Conservation (phyloP, 805 yeast species). For the Isabelozyma rhagii region DNA sequence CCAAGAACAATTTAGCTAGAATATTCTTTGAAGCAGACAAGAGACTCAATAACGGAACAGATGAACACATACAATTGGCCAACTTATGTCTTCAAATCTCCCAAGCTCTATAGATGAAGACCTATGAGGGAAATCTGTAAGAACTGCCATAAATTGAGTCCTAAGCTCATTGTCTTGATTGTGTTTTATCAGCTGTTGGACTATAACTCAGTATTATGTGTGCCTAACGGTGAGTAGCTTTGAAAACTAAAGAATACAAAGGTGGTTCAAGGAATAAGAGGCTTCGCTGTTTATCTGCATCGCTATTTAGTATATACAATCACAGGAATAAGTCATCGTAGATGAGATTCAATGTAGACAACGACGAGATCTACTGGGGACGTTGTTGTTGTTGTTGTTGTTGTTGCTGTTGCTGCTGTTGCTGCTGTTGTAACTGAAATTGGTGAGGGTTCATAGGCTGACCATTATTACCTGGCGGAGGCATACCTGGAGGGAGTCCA, state of each 20-base stretch:
- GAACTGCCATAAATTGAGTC: neutral
- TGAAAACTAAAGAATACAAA: too few species aligned
- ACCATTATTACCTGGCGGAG: neutral
- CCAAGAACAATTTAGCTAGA: slow-evolving; percentile 64
- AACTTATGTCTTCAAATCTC: slow-evolving; percentile 47
- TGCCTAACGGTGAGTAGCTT: too few species aligned
- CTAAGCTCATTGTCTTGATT: neutral
- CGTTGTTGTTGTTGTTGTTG: slow-evolving; percentile 13
- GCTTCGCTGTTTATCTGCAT: neutral
- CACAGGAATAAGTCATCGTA: neutral
- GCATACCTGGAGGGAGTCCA: slow-evolving; percentile 8
- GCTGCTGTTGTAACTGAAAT: slow-evolving; percentile 9
- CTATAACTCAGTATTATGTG: too few species aligned
- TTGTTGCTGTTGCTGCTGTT: slow-evolving; percentile 9
- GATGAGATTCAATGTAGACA: neutral
- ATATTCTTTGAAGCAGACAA: slow-evolving; percentile 73
- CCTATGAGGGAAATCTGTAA: neutral
- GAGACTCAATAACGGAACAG: slow-evolving; percentile 77
- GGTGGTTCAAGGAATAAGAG: too few species aligned
- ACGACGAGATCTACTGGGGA: slow-evolving; percentile 1
- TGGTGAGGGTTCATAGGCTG: neutral
- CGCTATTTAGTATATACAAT: neutral
- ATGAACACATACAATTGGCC: slow-evolving; percentile 80
- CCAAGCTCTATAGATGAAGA: slow-evolving; percentile 8
- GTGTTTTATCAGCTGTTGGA: neutral